These are phyloP conservation scores for Boeremia exigua DNA, from an alignment of 2,329 filamentous ascomycete species.

Conservation along the genomic window DNA sequence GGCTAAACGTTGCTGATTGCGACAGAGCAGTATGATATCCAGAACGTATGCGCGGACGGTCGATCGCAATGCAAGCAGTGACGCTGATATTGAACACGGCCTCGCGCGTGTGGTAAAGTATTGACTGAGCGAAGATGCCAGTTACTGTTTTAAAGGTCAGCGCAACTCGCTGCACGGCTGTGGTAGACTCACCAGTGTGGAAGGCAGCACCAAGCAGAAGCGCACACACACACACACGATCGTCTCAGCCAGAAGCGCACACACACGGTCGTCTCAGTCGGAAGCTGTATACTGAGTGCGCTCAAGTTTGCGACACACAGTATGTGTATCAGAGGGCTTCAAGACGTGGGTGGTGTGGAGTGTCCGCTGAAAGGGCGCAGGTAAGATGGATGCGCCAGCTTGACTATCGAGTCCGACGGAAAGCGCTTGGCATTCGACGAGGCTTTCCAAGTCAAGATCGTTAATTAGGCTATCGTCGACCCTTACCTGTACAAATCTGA, in stretches of 20 bases:
- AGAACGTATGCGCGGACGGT: not conserved
- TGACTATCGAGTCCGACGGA: slow-evolving; percentile 26
- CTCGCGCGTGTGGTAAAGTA: not conserved
- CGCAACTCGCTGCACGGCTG: not conserved
- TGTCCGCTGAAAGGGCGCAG: slow-evolving; percentile 1
- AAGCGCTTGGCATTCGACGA: slow-evolving; percentile 10
- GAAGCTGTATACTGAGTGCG: not conserved
- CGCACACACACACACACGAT: not conserved
- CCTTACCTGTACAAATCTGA: slow-evolving; percentile 23
- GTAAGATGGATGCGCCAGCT: slow-evolving; percentile 21
- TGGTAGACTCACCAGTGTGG: not conserved
- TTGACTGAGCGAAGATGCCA: not conserved
- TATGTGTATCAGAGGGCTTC: not conserved
- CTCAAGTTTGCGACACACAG: not conserved
- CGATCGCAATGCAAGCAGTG: not conserved
- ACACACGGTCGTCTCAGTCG: not conserved
- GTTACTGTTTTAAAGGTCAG: not conserved
- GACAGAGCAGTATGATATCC: not conserved
- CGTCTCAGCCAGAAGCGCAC: too few species aligned
- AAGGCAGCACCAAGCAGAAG: not conserved
- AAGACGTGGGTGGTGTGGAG: slow-evolving; percentile 5
- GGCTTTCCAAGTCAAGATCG: slow-evolving; percentile 8
- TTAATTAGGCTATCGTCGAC: slow-evolving; percentile 8
- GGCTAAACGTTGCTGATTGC: not conserved
- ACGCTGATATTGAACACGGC: not conserved